Percentiles rank a stretch among this genome's conserved stretches.
phyloP scores from a whole-genome alignment of 106 monocot species.

The Xerophyta viscosa region DNA sequence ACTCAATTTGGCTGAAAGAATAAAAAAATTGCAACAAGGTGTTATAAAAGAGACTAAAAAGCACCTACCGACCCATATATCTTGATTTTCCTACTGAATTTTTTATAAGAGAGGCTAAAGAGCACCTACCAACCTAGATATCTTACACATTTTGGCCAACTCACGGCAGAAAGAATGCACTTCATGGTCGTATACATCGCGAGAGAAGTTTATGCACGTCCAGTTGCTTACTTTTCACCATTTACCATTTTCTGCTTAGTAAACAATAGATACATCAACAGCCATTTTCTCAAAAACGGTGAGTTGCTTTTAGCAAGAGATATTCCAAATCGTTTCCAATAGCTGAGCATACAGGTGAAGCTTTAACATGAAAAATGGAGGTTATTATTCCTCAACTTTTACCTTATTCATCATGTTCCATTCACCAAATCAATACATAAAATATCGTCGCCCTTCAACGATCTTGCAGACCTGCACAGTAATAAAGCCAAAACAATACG shows the following conservation, averaged over 20 bases:
- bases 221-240: slow-evolving; percentile 69
- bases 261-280: not conserved
- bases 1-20: not conserved
- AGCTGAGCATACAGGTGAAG: no score
- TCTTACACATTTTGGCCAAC: slow-evolving; percentile 72
- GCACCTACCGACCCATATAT: slow-evolving; percentile 62
- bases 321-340: no score
- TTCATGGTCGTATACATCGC: slow-evolving; percentile 37
- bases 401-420: slow-evolving; percentile 99
- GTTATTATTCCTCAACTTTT: no score
- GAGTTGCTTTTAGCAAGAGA: no score
- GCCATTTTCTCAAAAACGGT: not conserved
- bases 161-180: slow-evolving; percentile 57
- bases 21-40: no score
- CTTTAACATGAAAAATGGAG: no score
- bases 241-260: slow-evolving; percentile 75
- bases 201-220: slow-evolving; percentile 72
- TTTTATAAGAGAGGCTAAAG: no score
- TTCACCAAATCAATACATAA: slow-evolving; percentile 86
- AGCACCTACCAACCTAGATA: slow-evolving; percentile 63
- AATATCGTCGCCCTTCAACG: slow-evolving; percentile 91
- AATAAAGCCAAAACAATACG: no score
- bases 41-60: no score
- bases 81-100: no score
- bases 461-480: slow-evolving; percentile 77